A percentile compares a stretch with the other conserved stretches of the same genome.
Conservation (phyloP, 2,329 filamentous ascomycete genomes). For the Pseudonectria buxi region DNA sequence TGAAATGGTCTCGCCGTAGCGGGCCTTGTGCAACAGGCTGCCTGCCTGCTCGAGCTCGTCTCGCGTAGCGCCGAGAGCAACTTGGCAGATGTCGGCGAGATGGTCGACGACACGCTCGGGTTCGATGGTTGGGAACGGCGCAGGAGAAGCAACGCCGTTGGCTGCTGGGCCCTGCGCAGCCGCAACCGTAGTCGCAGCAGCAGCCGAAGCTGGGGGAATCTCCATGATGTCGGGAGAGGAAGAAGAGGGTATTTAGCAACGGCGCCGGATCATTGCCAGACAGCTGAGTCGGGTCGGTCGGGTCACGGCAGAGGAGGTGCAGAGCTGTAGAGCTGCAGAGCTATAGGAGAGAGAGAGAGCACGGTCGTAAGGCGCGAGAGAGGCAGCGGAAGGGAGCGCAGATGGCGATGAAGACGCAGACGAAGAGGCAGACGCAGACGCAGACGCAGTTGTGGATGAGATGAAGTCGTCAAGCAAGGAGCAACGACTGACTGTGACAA, state of each 20-base stretch:
- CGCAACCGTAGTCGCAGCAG: constrained; percentile 9
- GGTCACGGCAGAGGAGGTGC: constrained; percentile 7
- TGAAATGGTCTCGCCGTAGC: constrained; percentile 72
- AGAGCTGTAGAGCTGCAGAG: constrained; percentile 9
- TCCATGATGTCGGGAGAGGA: constrained; percentile 39
- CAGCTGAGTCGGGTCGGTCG: constrained; percentile 4
- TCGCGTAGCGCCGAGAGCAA: constrained; percentile 67
- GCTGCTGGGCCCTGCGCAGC: constrained; percentile 35
- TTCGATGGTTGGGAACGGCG: constrained; percentile 54
- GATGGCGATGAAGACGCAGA: no score
- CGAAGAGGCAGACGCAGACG: no score
- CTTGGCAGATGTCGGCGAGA: constrained; percentile 61
- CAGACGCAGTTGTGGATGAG: no score
- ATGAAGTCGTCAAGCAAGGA: no score
- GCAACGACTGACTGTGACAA: no score
- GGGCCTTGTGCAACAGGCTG: constrained; percentile 71
- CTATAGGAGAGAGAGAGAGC: constrained; percentile 5
- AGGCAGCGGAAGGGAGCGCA: no score
- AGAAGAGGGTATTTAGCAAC: constrained; percentile 13
- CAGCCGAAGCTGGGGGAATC: constrained; percentile 33
- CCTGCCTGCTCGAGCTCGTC: constrained; percentile 73
- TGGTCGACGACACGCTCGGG: constrained; percentile 66
- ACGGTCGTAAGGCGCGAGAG: no score
- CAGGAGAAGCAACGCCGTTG: constrained; percentile 38
- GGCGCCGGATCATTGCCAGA: constrained; percentile 24